Base-by-base conservation (phyloP, 2,329 filamentous ascomycete species). In the Fusarium zealandicum region DNA sequence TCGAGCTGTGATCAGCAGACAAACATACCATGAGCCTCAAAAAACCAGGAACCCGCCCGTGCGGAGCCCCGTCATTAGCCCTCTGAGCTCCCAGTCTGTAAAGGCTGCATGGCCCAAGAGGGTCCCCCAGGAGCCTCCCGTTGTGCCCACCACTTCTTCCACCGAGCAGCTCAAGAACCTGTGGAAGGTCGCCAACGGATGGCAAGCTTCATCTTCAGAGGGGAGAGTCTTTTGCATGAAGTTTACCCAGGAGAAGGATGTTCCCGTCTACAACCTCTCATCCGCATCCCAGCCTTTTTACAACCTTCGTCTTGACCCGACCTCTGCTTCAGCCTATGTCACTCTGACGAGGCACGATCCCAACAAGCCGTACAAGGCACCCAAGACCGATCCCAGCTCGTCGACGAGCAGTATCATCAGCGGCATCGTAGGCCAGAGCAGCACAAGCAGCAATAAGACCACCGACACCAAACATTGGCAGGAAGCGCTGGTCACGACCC, bases 111-210 rank as follows among this genome's bases (percentile, higher is more conserved):
- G 63, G 59, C 70, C 76, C 0, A 68, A 70, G 13, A 69, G 73
- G 38, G 68, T 66, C 5, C 35, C 66, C 6, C 70, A 76, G 6
- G 76, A 80, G 25, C 75, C 80, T 1, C 77, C 81, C 0, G 59
- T 73, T 2, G 75, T 80, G 14, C 80, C 82, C 10, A 73, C 76
- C 1, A 76, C 82, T 5, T 83, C 79, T 66, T 81, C 82, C 0
- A 85, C 80, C 1, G 83, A 87, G 37, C 81, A 89, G 57, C 79
- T 90, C 30, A 83, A 83, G 60, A 80, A 80, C 43, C 79, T 89
- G 8, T 90, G 88, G 88, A 84, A 88, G 64, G 85, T 86, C 0
- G 78, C 84, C 54, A 90, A 90, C 68, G 88, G 88, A 11, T 90
- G 85, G 85, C 80, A 83, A 65, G 87, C 86, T 2, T 81, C 85